These are phyloP conservation scores for Apostasia shenzhenica DNA, from an alignment of 106 monocot species.

Conservation along the genomic window DNA sequence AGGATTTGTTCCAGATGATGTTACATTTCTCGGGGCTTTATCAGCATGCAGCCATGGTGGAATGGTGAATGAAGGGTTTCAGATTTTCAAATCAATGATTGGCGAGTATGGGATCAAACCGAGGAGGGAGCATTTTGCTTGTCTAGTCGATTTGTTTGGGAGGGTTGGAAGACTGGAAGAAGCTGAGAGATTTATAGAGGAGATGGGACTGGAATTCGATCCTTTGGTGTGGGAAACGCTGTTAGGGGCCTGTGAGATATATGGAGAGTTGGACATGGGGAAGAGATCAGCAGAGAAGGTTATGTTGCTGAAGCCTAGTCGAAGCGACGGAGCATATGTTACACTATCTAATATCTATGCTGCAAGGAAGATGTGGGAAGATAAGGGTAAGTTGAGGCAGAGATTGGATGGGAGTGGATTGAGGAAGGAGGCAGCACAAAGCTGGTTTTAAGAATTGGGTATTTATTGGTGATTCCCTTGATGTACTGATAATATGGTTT, in stretches of 20 bases:
- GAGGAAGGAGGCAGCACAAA: constrained; percentile 38
- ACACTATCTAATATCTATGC: constrained; percentile 69
- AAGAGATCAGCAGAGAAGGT: constrained; percentile 47
- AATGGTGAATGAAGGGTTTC: constrained; percentile 51
- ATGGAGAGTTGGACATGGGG: constrained; percentile 56
- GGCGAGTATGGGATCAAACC: constrained; percentile 31
- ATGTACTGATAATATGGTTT: too few relatives aligned
- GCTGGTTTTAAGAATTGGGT: constrained; percentile 37
- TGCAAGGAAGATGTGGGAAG: constrained; percentile 43
- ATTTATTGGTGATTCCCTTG: not conserved
- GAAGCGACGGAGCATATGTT: constrained; percentile 43
- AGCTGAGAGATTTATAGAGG: constrained; percentile 53
- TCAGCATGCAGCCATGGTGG: constrained; percentile 69
- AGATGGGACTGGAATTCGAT: constrained; percentile 41
- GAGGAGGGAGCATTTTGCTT: constrained; percentile 55
- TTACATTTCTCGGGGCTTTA: constrained; percentile 48
- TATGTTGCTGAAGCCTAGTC: constrained; percentile 37
- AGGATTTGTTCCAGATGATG: constrained; percentile 41
- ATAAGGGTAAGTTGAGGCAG: constrained; percentile 41
- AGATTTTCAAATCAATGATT: constrained; percentile 45
- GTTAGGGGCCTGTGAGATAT: constrained; percentile 54
- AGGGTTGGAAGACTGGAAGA: constrained; percentile 55
- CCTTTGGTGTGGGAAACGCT: constrained; percentile 61
- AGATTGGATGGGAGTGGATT: constrained; percentile 37
- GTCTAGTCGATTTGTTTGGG: constrained; percentile 64